Conservation (phyloP, 225 moss, liverwort and hornwort species). For the Rhytidiadelphus loreus region DNA sequence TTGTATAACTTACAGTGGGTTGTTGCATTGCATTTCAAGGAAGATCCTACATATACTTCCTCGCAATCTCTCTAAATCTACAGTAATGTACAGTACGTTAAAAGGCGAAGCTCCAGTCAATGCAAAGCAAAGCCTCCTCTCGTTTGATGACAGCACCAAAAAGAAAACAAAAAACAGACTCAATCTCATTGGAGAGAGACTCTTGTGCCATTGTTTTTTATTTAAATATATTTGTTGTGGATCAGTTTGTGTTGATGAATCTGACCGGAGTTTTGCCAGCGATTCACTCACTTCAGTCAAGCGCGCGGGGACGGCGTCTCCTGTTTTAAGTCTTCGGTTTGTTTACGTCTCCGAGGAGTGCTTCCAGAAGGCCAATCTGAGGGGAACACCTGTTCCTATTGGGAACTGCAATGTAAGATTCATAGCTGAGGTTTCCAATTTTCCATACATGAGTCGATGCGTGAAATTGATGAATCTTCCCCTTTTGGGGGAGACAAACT, state of each 20-base stretch:
- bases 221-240: not conserved
- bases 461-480: not conserved
- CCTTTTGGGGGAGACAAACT: no score
- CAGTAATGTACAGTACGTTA: no score
- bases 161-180: no score
- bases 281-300: no score
- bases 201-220: no score
- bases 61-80: no score
- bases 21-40: not conserved
- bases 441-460: not conserved
- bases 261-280: not conserved
- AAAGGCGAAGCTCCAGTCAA: no score
- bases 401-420: no score
- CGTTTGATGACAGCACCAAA: no score
- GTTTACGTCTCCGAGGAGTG: not conserved
- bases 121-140: no score
- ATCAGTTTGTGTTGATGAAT: not conserved
- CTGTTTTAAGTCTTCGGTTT: not conserved
- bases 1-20: no score
- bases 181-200: not conserved
- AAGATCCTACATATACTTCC: not conserved
- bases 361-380: not conserved
- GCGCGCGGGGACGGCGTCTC: not conserved
- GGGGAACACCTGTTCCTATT: not conserved
- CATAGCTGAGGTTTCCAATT: not conserved